Evolutionary conservation across 2,329 filamentous ascomycete species (phyloP).

Genomic region (Paramyrothecium sp.): DNA sequence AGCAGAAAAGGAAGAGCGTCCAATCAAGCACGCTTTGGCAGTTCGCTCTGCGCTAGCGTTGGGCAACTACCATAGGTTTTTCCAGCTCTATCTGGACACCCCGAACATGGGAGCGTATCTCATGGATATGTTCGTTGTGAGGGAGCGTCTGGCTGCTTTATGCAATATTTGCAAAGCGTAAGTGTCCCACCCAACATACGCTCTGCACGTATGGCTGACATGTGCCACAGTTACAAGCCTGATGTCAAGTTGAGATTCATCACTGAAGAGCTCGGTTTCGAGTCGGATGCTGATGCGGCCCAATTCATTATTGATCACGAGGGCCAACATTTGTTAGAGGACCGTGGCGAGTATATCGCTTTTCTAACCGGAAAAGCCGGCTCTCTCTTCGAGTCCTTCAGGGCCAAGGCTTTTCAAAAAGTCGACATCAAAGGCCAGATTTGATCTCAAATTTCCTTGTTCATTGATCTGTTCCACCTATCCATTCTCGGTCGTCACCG

Average conservation of each 20-base stretch:
- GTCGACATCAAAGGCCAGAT: constrained; percentile 99
- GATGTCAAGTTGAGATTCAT: constrained; percentile 87
- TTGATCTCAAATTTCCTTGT: constrained; percentile 40
- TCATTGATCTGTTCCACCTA: not conserved
- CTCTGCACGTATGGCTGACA: constrained; percentile 41
- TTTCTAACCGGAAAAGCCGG: constrained; percentile 75
- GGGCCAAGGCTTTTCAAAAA: constrained; percentile 72
- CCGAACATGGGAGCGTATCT: constrained; percentile 97
- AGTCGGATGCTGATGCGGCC: constrained; percentile 84
- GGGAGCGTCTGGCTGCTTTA: constrained; percentile 87
- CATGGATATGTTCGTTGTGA: constrained; percentile 98
- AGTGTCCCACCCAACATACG: constrained; percentile 36
- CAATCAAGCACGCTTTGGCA: constrained; percentile 87
- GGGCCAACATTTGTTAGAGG: constrained; percentile 73
- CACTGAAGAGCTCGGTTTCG: constrained; percentile 93
- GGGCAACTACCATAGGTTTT: constrained; percentile 97
- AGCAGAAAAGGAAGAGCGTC: constrained; percentile 84
- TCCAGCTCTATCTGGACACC: constrained; percentile 90
- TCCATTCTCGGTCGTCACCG: not conserved
- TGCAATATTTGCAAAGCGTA: constrained; percentile 94
- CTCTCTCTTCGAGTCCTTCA: constrained; percentile 70
- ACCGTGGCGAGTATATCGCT: constrained; percentile 70
- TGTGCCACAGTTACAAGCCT: constrained; percentile 74
- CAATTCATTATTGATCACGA: constrained; percentile 85
- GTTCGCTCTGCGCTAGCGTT: constrained; percentile 89